phyloP scores from a whole-genome alignment of 345 rosid species.

The thale cress (Arabidopsis thaliana) region DNA sequence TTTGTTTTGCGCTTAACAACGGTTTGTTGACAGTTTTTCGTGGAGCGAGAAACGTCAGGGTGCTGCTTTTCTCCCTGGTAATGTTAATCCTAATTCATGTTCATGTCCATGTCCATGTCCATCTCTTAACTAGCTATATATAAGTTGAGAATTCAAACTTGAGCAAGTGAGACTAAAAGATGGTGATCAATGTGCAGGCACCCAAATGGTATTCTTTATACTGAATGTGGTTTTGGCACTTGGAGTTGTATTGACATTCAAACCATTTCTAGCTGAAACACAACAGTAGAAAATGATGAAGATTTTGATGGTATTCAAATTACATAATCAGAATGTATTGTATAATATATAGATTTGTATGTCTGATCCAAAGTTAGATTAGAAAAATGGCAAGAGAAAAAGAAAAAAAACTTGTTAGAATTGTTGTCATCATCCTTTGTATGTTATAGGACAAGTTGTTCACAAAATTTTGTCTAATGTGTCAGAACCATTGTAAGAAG shows the following conservation, averaged over 20 bases:
- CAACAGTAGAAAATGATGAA: neutral
- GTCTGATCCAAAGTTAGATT: neutral
- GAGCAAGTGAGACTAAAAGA: constrained; percentile 7
- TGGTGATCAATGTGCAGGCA: constrained; percentile 51
- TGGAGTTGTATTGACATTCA: constrained; percentile 69
- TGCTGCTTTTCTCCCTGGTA: constrained; percentile 55
- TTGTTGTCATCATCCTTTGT: neutral
- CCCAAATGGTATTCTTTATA: constrained; percentile 68
- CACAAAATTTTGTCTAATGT: neutral
- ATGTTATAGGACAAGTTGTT: neutral
- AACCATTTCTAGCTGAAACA: constrained; percentile 64
- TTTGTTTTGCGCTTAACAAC: neutral
- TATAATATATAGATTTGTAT: neutral
- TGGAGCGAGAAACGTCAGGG: constrained; percentile 57
- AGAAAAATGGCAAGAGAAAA: neutral
- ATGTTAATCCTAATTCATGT: neutral
- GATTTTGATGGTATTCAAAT: neutral
- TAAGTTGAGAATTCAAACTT: neutral
- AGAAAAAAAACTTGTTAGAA: neutral
- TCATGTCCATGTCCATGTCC: neutral
- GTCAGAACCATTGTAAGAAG: neutral
- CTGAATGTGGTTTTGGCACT: constrained; percentile 57
- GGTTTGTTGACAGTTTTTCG: constrained; percentile 45
- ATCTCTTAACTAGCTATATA: neutral
- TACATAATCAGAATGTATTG: neutral